These are phyloP conservation scores for Rhynchospora tenuis DNA, from an alignment of 176 grass and related monocot genomes.

Conservation along the genomic window DNA sequence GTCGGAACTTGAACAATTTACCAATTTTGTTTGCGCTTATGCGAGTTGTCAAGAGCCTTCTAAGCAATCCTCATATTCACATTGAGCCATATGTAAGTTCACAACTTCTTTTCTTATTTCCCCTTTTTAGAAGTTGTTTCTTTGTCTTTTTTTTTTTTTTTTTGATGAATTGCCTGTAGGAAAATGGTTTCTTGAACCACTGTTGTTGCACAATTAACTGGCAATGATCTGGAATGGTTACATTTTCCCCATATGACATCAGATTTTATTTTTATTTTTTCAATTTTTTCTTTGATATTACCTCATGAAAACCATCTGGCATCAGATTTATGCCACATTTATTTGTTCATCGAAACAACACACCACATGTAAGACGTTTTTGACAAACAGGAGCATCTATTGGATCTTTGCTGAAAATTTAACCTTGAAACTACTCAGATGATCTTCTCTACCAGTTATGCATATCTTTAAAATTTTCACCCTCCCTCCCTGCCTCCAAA, in stretches of 20 bases:
- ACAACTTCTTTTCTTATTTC: background rate
- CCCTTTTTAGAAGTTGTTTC: background rate
- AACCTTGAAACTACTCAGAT: background rate
- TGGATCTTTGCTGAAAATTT: background rate
- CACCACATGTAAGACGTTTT: background rate
- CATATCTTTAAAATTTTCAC: background rate
- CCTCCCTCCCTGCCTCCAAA: no score
- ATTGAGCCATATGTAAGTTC: conserved; percentile 95
- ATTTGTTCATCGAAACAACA: background rate
- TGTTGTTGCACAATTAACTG: background rate
- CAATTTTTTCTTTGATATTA: background rate
- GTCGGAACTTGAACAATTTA: conserved; percentile 74
- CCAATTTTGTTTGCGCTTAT: conserved; percentile 85
- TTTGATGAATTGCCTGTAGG: background rate
- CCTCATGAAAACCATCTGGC: background rate
- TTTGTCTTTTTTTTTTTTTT: background rate
- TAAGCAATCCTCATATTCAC: conserved; percentile 89
- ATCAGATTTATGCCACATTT: background rate
- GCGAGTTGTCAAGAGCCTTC: conserved; percentile 80
- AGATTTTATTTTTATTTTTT: background rate
- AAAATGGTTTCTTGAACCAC: background rate
- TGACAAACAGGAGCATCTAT: background rate
- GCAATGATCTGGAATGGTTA: background rate
- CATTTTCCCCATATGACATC: background rate
- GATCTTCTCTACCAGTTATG: background rate